Evolutionary conservation across 2,329 filamentous ascomycete genomes (phyloP).

Genomic region (Cytospora schulzeri): DNA sequence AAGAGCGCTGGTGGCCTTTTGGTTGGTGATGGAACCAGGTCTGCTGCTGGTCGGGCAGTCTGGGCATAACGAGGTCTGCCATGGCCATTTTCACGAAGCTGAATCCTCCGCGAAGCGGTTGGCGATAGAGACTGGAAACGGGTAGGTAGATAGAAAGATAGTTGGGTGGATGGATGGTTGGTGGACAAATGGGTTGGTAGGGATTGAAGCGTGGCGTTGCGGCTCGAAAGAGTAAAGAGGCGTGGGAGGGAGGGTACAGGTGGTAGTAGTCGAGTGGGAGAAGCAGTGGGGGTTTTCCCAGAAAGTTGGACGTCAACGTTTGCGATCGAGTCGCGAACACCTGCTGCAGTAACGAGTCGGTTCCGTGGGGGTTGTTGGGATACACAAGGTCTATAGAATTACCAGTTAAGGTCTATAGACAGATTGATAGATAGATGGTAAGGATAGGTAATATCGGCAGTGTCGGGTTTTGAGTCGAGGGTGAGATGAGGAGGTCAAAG

Average conservation of each 20-base stretch:
- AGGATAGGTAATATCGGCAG: not conserved
- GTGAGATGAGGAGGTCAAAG: not conserved
- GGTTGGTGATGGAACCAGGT: conserved; percentile 26
- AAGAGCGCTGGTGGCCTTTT: conserved; percentile 31
- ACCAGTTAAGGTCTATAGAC: not conserved
- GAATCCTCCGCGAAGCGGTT: not conserved
- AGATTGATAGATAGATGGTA: conserved; percentile 1
- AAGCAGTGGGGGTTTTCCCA: conserved; percentile 4
- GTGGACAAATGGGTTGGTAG: not conserved
- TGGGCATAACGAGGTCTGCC: conserved; percentile 49
- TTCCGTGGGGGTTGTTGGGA: not conserved
- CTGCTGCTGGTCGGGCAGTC: conserved; percentile 39
- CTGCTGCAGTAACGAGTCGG: conserved; percentile 9
- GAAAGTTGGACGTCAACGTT: not conserved
- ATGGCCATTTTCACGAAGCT: conserved; percentile 40
- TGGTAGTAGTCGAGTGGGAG: conserved; percentile 9
- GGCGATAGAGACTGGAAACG: not conserved
- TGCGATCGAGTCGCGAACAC: not conserved
- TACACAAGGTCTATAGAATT: not conserved
- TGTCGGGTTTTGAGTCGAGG: not conserved
- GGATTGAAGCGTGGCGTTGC: conserved; percentile 3
- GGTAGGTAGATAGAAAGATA: not conserved
- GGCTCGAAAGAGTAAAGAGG: conserved; percentile 19
- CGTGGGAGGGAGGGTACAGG: not conserved
- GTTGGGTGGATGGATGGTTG: conserved; percentile 8